Evolutionary conservation across 2,329 filamentous ascomycete species (phyloP).

Genomic region (Aspergillaceae sp.): DNA sequence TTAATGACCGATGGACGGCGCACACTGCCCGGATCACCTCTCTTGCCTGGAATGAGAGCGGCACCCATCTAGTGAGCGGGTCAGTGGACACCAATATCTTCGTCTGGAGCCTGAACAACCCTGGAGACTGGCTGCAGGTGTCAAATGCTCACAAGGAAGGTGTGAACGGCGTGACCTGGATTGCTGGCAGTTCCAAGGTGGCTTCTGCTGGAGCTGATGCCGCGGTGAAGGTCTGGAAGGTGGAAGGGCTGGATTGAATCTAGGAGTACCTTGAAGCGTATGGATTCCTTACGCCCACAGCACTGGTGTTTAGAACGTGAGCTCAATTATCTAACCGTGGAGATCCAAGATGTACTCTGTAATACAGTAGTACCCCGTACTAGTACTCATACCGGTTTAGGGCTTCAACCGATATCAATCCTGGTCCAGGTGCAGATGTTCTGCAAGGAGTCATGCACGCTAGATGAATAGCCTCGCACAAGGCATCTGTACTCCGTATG

Average conservation of each 20-base stretch:
- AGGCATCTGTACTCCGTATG: too few relatives aligned
- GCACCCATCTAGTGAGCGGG: conserved; percentile 73
- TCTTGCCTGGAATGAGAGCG: conserved; percentile 68
- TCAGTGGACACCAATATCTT: conserved; percentile 85
- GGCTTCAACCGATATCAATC: too few relatives aligned
- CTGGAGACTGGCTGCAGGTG: conserved; percentile 74
- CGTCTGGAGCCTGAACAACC: conserved; percentile 79
- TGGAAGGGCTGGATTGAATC: conserved; percentile 38
- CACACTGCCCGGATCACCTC: conserved; percentile 61
- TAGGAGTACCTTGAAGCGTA: not conserved
- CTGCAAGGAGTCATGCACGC: too few relatives aligned
- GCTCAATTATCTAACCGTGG: too few relatives aligned
- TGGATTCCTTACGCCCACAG: too few relatives aligned
- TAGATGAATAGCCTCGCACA: too few relatives aligned
- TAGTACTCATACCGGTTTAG: too few relatives aligned
- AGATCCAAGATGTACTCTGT: too few relatives aligned
- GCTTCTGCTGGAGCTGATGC: conserved; percentile 80
- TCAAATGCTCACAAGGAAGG: conserved; percentile 93
- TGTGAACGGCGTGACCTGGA: conserved; percentile 79
- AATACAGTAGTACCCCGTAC: too few relatives aligned
- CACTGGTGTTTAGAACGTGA: too few relatives aligned
- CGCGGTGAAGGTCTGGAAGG: conserved; percentile 79
- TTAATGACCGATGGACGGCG: conserved; percentile 70
- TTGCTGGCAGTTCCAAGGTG: conserved; percentile 56
- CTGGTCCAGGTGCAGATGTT: too few relatives aligned